A percentile compares a stretch with the other conserved stretches of the same genome.
These are phyloP conservation scores for Xylaria castorea DNA, from an alignment of 495 filamentous ascomycete species.

Conservation along the genomic window DNA sequence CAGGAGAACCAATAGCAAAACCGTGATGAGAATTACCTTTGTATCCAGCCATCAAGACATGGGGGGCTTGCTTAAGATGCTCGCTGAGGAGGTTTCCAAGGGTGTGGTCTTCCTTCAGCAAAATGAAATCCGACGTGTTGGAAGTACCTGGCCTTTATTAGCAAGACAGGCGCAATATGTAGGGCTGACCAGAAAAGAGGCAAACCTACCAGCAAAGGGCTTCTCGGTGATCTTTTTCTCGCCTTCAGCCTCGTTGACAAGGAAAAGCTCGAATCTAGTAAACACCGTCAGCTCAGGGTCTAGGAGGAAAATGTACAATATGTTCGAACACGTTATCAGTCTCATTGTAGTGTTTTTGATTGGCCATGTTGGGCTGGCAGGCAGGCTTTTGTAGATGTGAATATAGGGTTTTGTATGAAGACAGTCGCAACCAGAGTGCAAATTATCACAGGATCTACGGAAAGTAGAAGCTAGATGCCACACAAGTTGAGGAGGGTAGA, in stretches of 20 bases:
- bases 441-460: background rate
- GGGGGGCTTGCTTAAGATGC: conserved; percentile 76
- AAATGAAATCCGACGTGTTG: conserved; percentile 85
- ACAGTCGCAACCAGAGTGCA: background rate
- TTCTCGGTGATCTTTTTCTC: conserved; percentile 92
- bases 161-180: background rate
- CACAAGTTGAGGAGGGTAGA: background rate
- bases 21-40: conserved; percentile 60
- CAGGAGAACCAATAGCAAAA: conserved; percentile 25
- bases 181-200: background rate
- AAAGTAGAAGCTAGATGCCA: background rate
- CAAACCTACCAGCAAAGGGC: conserved; percentile 78
- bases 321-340: conserved; percentile 17
- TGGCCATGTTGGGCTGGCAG: conserved; percentile 23
- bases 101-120: conserved; percentile 98
- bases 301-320: background rate
- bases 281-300: background rate
- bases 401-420: background rate
- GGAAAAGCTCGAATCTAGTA: conserved; percentile 86
- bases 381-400: background rate
- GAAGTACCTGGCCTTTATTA: conserved; percentile 68
- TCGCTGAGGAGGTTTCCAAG: conserved; percentile 86
- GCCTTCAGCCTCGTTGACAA: conserved; percentile 70
- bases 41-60: conserved; percentile 88
- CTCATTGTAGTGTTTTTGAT: conserved; percentile 30